Conservation (phyloP, 371 early-diverging fungal genomes). For the Mucor irregularis region DNA sequence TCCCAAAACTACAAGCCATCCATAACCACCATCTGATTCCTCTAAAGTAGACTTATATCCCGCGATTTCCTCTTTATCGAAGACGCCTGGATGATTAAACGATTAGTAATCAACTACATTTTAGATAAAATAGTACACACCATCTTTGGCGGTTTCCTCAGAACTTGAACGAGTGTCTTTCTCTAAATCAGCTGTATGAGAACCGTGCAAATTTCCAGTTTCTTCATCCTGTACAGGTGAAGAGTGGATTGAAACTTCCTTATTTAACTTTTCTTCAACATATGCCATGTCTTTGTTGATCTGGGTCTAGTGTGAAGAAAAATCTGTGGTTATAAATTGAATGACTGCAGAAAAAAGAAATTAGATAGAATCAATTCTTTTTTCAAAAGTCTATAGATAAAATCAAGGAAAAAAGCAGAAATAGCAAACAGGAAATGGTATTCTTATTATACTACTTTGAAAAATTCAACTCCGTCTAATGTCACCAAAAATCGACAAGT, state of each 20-base stretch:
- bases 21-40: conserved; percentile 52
- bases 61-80: not conserved
- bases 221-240: not conserved
- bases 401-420: not conserved
- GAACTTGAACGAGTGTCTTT: not conserved
- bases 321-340: conserved; percentile 1
- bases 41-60: not conserved
- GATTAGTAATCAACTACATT: not conserved
- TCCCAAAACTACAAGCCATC: conserved; percentile 61
- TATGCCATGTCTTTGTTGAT: conserved; percentile 3
- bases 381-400: not conserved
- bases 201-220: not conserved
- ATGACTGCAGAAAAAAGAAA: not conserved
- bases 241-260: not conserved
- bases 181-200: not conserved
- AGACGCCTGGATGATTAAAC: not conserved
- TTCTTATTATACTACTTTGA: not conserved
- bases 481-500: no score
- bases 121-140: not conserved
- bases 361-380: not conserved
- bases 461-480: no score
- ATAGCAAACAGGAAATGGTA: not conserved
- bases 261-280: conserved; percentile 2
- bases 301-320: not conserved
- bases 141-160: not conserved